Base-by-base conservation (phyloP, 495 filamentous ascomycete genomes). In the Rhizodiscina lignyota region DNA sequence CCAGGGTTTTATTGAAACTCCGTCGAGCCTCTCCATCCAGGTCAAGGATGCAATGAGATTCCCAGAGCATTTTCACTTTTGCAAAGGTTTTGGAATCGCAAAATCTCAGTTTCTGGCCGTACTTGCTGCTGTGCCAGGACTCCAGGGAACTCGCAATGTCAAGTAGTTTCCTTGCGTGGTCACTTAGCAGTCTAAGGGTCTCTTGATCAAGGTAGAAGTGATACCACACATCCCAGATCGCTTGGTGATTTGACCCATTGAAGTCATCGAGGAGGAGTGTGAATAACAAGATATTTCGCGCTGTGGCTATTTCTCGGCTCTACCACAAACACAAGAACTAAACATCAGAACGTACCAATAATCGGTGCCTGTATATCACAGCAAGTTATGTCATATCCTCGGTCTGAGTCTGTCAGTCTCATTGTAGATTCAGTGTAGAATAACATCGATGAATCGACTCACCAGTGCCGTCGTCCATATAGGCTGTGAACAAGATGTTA, bases 141-240 rank as follows among this genome's bases (percentile, higher is more conserved):
- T 43, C 29, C 5, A 58, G 4, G 27, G 30, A 35, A 22, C 15
- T 31, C 0, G 66, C 58, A 10, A 61, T 21, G 0, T 32, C 28
- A 5, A 44, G 29, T 5, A 75, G 57, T 36, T 58, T 66, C 17
- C 39, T 32, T 0, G 56, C 43, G 23, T 70, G 67, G 11, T 11
- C 20, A 1, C 41, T 35, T 8, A 67, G 47, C 4, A 63, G 31
- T 4, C 45, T 20, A 11, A 58, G 33, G 18, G 60, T 50, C 31
- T 49, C 22, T 1, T 53, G 35, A 38, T 62, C 52, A 4, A 75
- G 45, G 34, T 56, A 59, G 18, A 65, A 29, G 42, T 73, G 53
- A 40, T 72, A 72, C 41, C 64, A 74, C 36, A 72, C 59, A 23
- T 64, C 56, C 69, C 67, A 76, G 6, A 70, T 50, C 17, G 39